A percentile compares a stretch with the other conserved stretches of the same genome.
Conservation (phyloP, 179 eudicot species). For the Corrigiola litoralis region DNA sequence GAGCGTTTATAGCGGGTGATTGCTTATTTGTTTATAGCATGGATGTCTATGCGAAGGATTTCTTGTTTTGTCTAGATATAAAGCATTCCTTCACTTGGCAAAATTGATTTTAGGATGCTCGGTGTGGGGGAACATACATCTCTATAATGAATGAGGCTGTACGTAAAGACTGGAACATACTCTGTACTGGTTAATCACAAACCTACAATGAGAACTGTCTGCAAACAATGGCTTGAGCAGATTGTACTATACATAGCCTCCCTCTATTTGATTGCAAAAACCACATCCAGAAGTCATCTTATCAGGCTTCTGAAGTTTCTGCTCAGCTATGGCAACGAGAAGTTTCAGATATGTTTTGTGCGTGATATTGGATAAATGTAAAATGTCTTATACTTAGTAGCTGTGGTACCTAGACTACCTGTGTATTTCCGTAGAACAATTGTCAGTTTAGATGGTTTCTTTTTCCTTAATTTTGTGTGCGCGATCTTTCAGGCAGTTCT, state of each 20-base stretch:
- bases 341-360: background rate
- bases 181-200: background rate
- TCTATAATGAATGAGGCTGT: background rate
- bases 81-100: too few relatives aligned
- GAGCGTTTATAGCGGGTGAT: too few relatives aligned
- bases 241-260: background rate
- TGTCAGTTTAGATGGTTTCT: too few relatives aligned
- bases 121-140: background rate
- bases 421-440: too few relatives aligned
- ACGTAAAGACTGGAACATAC: background rate
- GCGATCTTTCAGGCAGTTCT: conserved; percentile 84
- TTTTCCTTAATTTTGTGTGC: conserved; percentile 1
- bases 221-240: background rate
- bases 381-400: too few relatives aligned
- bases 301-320: conserved; percentile 2
- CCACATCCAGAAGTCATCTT: background rate
- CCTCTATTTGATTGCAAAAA: background rate
- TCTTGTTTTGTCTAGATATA: too few relatives aligned
- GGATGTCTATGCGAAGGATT: too few relatives aligned
- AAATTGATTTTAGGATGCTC: too few relatives aligned
- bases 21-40: too few relatives aligned
- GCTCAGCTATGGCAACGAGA: background rate
- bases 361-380: too few relatives aligned
- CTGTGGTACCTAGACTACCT: too few relatives aligned
- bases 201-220: conserved; percentile 2